A percentile compares a stretch with the other conserved stretches of the same genome.
Conservation (phyloP, 306 rosid genomes). For the Prunus armeniaca region DNA sequence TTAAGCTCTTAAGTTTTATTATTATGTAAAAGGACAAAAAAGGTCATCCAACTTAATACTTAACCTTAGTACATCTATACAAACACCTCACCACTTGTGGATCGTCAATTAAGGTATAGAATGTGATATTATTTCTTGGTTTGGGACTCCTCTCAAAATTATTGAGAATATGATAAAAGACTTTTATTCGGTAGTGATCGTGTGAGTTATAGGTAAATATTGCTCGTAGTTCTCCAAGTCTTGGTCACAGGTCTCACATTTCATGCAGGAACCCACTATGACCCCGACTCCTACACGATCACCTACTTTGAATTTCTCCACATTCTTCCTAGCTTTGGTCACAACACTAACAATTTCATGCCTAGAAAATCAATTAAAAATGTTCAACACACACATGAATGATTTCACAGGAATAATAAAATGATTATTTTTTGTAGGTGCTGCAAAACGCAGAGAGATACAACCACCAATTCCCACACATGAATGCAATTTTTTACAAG, state of each 20-base stretch:
- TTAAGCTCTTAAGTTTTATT: too few species aligned
- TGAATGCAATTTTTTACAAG: neutral
- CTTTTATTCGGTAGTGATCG: conserved; percentile 41
- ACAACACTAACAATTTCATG: conserved; percentile 83
- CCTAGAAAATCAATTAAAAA: conserved; percentile 35
- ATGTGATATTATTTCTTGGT: too few species aligned
- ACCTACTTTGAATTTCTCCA: conserved; percentile 65
- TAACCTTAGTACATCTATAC: too few species aligned
- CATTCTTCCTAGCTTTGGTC: conserved; percentile 59
- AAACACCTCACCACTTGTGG: too few species aligned
- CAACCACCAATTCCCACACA: neutral
- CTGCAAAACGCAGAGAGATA: neutral
- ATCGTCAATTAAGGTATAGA: too few species aligned
- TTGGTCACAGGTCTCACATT: conserved; percentile 68
- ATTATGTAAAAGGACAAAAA: too few species aligned
- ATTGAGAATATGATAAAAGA: too few species aligned
- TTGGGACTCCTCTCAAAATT: too few species aligned
- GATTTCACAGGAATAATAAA: too few species aligned
- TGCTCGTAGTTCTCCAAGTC: conserved; percentile 58
- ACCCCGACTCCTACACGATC: conserved; percentile 91
- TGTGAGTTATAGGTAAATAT: conserved; percentile 57
- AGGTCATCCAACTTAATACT: too few species aligned
- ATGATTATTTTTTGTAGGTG: too few species aligned
- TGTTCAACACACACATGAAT: neutral
- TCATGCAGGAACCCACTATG: conserved; percentile 67